Conservation (phyloP, 2,329 filamentous ascomycete species). For the Fusarium proliferatum region DNA sequence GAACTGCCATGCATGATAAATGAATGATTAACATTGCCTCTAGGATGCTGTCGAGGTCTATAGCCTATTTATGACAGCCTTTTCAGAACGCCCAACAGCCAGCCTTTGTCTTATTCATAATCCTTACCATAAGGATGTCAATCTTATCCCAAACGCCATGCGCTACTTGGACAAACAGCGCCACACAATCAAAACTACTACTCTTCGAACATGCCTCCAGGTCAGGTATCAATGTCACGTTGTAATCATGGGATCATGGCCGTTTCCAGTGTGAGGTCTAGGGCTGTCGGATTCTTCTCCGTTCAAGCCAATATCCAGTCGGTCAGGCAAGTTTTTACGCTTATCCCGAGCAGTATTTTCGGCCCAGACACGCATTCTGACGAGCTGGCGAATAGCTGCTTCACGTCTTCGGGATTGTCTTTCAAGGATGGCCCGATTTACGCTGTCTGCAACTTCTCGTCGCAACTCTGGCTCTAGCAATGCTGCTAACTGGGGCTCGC, state of each 20-base stretch:
- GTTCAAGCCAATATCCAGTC: constrained; percentile 52
- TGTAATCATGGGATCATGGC: constrained; percentile 65
- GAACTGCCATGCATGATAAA: background rate
- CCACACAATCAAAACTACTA: constrained; percentile 32
- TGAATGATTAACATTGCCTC: background rate
- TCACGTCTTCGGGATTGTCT: constrained; percentile 79
- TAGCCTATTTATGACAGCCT: background rate
- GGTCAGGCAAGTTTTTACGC: constrained; percentile 48
- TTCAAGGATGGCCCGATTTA: constrained; percentile 88
- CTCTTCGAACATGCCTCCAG: constrained; percentile 10
- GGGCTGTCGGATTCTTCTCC: constrained; percentile 50
- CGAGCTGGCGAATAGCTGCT: constrained; percentile 82
- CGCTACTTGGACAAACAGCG: constrained; percentile 18
- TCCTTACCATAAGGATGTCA: constrained; percentile 24
- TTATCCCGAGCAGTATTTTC: constrained; percentile 69
- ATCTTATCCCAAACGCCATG: constrained; percentile 40
- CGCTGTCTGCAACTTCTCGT: constrained; percentile 83
- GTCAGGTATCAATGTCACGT: constrained; percentile 50
- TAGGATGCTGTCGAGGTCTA: background rate
- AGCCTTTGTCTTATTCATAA: constrained; percentile 21
- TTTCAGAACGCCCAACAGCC: constrained; percentile 31
- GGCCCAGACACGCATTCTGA: constrained; percentile 86
- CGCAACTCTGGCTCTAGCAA: constrained; percentile 84
- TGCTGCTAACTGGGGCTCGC: constrained; percentile 79
- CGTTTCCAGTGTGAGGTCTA: constrained; percentile 51